Conservation (phyloP, 345 rosid species). For the Chamaenerion angustifolium region DNA sequence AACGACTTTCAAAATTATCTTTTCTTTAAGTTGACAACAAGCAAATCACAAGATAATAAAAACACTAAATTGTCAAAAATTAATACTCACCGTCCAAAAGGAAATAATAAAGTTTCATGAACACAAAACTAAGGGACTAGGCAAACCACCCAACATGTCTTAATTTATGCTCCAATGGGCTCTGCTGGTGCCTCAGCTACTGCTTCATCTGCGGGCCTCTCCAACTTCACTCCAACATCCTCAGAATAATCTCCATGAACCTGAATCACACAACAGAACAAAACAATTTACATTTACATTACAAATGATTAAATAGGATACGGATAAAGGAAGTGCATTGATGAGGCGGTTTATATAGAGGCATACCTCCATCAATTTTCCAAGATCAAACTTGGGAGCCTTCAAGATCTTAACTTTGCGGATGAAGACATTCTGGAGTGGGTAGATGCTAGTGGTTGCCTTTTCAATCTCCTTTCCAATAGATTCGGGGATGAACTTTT, state of each 20-base stretch:
- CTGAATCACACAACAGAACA: slow-evolving; percentile 13
- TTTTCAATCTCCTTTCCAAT: slow-evolving; percentile 89
- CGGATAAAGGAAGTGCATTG: too few relatives aligned
- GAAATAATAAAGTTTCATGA: too few relatives aligned
- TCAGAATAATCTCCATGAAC: slow-evolving; percentile 80
- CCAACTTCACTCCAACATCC: slow-evolving; percentile 72
- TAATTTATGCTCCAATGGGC: slow-evolving; percentile 37
- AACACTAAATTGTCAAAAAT: too few relatives aligned
- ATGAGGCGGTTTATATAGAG: too few relatives aligned
- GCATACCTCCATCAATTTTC: slow-evolving; percentile 83
- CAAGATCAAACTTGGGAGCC: slow-evolving; percentile 96
- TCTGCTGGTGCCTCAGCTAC: slow-evolving; percentile 47
- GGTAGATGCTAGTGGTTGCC: slow-evolving; percentile 68
- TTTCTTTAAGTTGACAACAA: too few relatives aligned
- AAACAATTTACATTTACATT: too few relatives aligned
- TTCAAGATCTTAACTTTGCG: slow-evolving; percentile 89
- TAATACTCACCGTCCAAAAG: too few relatives aligned
- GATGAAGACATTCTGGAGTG: slow-evolving; percentile 78
- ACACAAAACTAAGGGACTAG: too few relatives aligned
- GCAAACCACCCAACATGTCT: too few relatives aligned
- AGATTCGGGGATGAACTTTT: slow-evolving; percentile 65
- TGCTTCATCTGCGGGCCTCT: slow-evolving; percentile 69
- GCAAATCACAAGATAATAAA: too few relatives aligned
- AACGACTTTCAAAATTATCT: too few relatives aligned
- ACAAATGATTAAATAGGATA: too few relatives aligned